A percentile compares a stretch with the other conserved stretches of the same genome.
These are phyloP conservation scores for Yamadazyma epiphylla DNA, from an alignment of 1,139 yeast genomes.

Conservation along the genomic window DNA sequence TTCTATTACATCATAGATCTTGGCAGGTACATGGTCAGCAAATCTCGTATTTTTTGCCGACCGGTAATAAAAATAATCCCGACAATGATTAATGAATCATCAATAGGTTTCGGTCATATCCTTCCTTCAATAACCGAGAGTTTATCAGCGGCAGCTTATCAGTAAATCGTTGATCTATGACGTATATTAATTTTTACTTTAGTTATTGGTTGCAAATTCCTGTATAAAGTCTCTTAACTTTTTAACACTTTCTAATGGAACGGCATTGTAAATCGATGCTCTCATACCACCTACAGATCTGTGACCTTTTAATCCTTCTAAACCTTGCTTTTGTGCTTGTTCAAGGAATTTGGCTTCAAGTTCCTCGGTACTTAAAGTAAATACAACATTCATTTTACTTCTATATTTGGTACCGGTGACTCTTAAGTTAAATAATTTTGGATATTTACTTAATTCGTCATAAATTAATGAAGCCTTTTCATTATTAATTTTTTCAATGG, in stretches of 20 bases:
- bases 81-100: too few species aligned
- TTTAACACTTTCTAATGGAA: constrained; percentile 60
- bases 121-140: too few species aligned
- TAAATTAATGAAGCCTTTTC: constrained; percentile 63
- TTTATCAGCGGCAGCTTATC: not conserved
- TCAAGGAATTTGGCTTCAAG: constrained; percentile 65
- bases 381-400: constrained; percentile 91
- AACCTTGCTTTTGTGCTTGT: constrained; percentile 44
- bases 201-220: constrained; percentile 50
- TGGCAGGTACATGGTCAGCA: too few species aligned
- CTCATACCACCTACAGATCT: constrained; percentile 97
- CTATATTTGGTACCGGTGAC: constrained; percentile 58
- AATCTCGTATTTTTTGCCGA: too few species aligned
- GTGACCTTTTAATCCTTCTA: constrained; percentile 89
- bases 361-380: constrained; percentile 62
- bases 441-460: constrained; percentile 57
- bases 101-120: too few species aligned
- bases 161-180: not conserved
- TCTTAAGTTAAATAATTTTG: constrained; percentile 62
- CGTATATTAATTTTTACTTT: not conserved
- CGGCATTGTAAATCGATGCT: constrained; percentile 89
- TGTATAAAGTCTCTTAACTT: constrained; percentile 55
- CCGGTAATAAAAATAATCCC: too few species aligned
- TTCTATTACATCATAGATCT: too few species aligned
- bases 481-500: constrained; percentile 56